These are phyloP conservation scores for Adiantum capillusveneris DNA, from an alignment of 75 land plant species.

Conservation along the genomic window DNA sequence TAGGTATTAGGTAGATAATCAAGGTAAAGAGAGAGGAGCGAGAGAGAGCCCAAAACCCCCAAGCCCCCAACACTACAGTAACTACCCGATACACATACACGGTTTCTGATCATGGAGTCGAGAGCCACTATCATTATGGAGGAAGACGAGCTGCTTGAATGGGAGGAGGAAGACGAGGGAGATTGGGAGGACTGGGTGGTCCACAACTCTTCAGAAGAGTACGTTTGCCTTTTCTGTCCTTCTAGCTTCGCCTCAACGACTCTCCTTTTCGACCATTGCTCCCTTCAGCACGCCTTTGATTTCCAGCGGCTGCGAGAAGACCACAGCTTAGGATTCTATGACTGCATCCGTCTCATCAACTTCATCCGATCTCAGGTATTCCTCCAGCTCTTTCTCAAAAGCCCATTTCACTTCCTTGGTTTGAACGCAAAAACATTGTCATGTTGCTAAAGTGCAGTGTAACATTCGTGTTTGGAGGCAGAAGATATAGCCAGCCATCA, in stretches of 20 bases:
- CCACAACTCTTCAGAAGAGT: slow-evolving; percentile 20
- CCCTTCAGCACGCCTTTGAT: slow-evolving; percentile 49
- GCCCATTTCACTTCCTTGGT: background rate
- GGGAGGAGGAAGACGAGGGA: slow-evolving; percentile 37
- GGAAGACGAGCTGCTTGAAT: too few species aligned
- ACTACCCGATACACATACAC: too few species aligned
- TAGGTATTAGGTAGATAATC: too few species aligned
- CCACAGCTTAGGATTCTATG: slow-evolving; percentile 65
- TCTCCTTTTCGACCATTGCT: slow-evolving; percentile 55
- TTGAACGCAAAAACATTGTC: too few species aligned
- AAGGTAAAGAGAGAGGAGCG: too few species aligned
- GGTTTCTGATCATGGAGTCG: too few species aligned
- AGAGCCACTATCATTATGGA: too few species aligned
- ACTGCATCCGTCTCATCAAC: slow-evolving; percentile 72
- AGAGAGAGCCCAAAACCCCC: too few species aligned
- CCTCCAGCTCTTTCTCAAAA: background rate
- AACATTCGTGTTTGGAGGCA: background rate
- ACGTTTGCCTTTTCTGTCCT: slow-evolving; percentile 67
- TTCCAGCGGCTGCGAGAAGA: slow-evolving; percentile 36
- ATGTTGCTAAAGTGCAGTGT: slow-evolving; percentile 1
- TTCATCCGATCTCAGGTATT: slow-evolving; percentile 63
- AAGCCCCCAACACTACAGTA: too few species aligned
- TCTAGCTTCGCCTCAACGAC: slow-evolving; percentile 25
- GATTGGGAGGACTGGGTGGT: slow-evolving; percentile 71
- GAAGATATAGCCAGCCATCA: too few species aligned